phyloP scores from a whole-genome alignment of 192 early-diverging fungal genomes.

The Backusella psychrophila region DNA sequence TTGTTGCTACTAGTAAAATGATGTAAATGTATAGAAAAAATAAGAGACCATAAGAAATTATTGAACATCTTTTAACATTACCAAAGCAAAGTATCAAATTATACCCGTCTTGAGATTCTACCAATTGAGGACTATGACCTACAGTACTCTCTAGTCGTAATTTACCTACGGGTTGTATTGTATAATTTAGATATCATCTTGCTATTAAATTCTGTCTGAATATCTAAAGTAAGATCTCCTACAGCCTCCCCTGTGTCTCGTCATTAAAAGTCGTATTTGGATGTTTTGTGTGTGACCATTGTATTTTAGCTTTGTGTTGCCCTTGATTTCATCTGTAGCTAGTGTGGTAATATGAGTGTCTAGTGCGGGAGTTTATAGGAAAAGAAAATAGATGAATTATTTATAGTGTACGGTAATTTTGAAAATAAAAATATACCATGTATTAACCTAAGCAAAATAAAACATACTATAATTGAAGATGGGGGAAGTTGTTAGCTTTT shows the following conservation, averaged over 20 bases:
- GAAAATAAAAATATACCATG: not conserved
- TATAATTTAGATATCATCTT: not conserved
- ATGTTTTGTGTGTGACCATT: not conserved
- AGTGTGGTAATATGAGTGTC: not conserved
- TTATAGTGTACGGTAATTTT: not conserved
- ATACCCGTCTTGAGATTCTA: too few species aligned
- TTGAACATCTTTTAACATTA: too few species aligned
- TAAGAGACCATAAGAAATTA: not conserved
- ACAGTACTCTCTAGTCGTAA: too few species aligned
- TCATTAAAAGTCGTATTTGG: not conserved
- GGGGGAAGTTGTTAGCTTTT: too few species aligned
- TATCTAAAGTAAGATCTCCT: not conserved
- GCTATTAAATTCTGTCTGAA: not conserved
- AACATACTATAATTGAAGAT: not conserved
- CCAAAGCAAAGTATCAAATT: too few species aligned
- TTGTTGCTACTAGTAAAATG: too few species aligned
- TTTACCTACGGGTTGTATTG: too few species aligned
- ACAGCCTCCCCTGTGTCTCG: not conserved
- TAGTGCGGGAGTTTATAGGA: too few species aligned
- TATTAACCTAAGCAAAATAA: not conserved
- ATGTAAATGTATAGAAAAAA: not conserved
- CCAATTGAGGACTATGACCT: too few species aligned
- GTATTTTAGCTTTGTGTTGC: not conserved
- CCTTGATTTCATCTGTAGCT: not conserved
- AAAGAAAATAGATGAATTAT: not conserved